Conservation (phyloP, 495 filamentous ascomycete genomes). For the Neurospora sp. region DNA sequence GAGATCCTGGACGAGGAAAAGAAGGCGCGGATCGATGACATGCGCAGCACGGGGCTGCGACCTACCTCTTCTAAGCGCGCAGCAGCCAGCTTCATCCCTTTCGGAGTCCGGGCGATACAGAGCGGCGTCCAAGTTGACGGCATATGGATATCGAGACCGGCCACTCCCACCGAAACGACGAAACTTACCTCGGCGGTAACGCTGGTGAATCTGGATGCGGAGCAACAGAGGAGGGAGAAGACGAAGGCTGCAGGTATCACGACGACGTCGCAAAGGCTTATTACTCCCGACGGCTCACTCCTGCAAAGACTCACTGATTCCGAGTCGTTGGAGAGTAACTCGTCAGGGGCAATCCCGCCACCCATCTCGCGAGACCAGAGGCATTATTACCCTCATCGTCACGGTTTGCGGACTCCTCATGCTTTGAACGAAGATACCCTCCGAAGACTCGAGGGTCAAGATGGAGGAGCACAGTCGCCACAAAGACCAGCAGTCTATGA, state of each 20-base stretch:
- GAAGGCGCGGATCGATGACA: constrained; percentile 42
- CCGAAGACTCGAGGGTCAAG: constrained; percentile 23
- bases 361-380: constrained; percentile 6
- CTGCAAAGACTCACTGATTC: constrained; percentile 14
- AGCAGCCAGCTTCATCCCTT: constrained; percentile 57
- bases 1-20: constrained; percentile 55
- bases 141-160: constrained; percentile 70
- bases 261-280: constrained; percentile 17
- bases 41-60: constrained; percentile 39
- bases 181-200: constrained; percentile 27
- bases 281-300: constrained; percentile 13
- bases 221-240: constrained; percentile 9
- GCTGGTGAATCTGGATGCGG: constrained; percentile 12
- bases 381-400: constrained; percentile 3
- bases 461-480: not conserved
- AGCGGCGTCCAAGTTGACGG: constrained; percentile 78
- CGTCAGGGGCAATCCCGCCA: constrained; percentile 1
- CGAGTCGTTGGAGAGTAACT: constrained; percentile 10
- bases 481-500: constrained; percentile 7
- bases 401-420: constrained; percentile 3
- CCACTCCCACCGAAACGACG: constrained; percentile 37
- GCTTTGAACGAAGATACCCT: constrained; percentile 27
- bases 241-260: constrained; percentile 5
- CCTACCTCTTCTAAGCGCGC: constrained; percentile 20
- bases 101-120: constrained; percentile 82